phyloP scores from a whole-genome alignment of 345 rosid genomes.

The Pistacia vera region DNA sequence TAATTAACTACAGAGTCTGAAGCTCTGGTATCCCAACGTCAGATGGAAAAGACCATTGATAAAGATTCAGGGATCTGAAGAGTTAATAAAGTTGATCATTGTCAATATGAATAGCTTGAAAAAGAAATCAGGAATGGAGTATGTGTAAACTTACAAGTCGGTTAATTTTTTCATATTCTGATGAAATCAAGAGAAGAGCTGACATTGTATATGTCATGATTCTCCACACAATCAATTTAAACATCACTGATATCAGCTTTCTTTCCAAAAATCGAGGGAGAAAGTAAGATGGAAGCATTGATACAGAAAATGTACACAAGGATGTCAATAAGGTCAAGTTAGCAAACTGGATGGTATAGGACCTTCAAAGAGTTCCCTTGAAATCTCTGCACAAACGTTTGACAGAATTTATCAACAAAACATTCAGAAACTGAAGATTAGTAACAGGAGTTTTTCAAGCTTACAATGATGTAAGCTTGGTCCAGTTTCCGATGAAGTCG shows the following conservation, averaged over 20 bases:
- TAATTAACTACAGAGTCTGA: conserved; percentile 23
- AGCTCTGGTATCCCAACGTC: no score
- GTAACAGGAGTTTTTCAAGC: background rate
- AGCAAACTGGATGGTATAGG: no score
- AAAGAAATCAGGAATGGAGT: background rate
- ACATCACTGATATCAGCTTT: no score
- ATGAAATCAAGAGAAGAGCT: conserved; percentile 49
- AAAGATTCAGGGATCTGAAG: no score
- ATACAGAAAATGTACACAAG: no score
- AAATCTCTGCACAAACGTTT: no score
- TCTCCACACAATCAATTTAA: no score
- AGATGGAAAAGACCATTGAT: no score
- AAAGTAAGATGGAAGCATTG: background rate
- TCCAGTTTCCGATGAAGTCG: conserved; percentile 42
- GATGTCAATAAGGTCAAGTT: background rate
- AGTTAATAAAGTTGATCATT: no score
- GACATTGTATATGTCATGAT: conserved; percentile 34
- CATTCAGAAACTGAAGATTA: no score
- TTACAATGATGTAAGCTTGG: background rate
- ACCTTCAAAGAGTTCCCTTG: background rate
- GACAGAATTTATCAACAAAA: no score
- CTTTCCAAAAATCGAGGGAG: background rate
- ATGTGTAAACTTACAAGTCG: background rate
- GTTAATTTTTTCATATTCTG: conserved; percentile 35
- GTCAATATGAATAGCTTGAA: background rate